Evolutionary conservation across 2,329 filamentous ascomycete genomes (phyloP).

Genomic region (Ophiosphaerella herpotricha): DNA sequence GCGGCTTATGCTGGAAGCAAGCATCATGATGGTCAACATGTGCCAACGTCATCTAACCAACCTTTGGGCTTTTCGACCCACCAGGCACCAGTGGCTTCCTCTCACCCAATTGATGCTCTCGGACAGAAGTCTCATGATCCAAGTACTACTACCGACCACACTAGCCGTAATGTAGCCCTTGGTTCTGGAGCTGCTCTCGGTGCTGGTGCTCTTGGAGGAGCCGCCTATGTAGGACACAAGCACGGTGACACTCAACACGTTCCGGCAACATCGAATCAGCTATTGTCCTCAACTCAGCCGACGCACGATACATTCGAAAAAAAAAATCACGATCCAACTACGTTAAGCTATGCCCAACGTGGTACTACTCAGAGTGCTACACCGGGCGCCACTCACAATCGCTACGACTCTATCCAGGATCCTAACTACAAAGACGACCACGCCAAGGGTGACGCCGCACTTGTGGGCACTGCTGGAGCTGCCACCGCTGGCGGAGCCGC

Average conservation of each 20-base stretch:
- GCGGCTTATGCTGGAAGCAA: conserved; percentile 15
- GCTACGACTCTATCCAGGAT: conserved; percentile 24
- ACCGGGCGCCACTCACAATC: conserved; percentile 24
- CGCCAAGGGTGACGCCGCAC: conserved; percentile 31
- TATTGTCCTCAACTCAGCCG: conserved; percentile 2
- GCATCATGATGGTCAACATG: conserved; percentile 12
- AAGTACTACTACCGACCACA: conserved; percentile 5
- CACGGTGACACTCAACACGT: conserved; percentile 3
- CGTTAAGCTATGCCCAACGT: conserved; percentile 6
- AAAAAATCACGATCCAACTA: conserved; percentile 3
- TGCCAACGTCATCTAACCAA: conserved; percentile 1
- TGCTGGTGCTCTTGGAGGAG: conserved; percentile 3
- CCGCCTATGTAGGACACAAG: neutral
- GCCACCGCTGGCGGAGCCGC: conserved; percentile 34
- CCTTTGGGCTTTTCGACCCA: neutral
- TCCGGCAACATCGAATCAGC: conserved; percentile 4
- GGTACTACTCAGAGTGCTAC: conserved; percentile 27
- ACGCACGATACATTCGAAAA: conserved; percentile 1
- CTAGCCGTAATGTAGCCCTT: neutral
- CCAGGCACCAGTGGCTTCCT: neutral
- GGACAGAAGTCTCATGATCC: no score
- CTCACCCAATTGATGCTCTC: no score
- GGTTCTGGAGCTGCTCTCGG: neutral
- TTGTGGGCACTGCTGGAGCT: conserved; percentile 26
- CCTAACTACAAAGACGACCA: conserved; percentile 21